These are phyloP conservation scores for Metarhizium rileyi DNA, from an alignment of 2,329 filamentous ascomycete species.

Conservation along the genomic window DNA sequence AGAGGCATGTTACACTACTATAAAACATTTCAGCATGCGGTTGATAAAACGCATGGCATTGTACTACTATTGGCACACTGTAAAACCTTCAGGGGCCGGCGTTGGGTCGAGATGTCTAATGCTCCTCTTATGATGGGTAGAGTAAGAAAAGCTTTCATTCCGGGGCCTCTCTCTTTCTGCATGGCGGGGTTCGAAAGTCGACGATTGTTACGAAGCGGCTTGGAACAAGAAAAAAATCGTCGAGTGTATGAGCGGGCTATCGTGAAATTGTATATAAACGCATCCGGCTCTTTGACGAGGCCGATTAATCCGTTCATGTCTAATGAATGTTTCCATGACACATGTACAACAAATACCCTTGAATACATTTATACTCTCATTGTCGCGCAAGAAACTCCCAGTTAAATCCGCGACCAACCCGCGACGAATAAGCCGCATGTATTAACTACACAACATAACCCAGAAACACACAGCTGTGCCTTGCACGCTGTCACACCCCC, in stretches of 20 bases:
- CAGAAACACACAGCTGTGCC: too few species aligned
- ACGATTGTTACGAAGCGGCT: slow-evolving; percentile 5
- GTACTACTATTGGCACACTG: slow-evolving; percentile 12
- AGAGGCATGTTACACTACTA: slow-evolving; percentile 1
- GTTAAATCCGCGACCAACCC: too few species aligned
- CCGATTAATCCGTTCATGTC: neutral
- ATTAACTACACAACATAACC: too few species aligned
- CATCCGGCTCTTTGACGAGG: neutral
- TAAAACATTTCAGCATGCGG: slow-evolving; percentile 1
- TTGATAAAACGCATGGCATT: slow-evolving; percentile 5
- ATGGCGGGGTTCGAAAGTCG: slow-evolving; percentile 15
- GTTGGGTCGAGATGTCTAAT: slow-evolving; percentile 32
- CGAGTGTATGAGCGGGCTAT: neutral
- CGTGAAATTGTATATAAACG: slow-evolving; percentile 1
- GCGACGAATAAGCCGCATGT: too few species aligned
- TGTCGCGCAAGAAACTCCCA: too few species aligned
- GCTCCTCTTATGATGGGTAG: slow-evolving; percentile 35
- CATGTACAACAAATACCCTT: too few species aligned
- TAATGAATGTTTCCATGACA: neutral
- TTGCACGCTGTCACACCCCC: too few species aligned
- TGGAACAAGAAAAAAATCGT: slow-evolving; percentile 7
- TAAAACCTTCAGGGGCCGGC: slow-evolving; percentile 19
- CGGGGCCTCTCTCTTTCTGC: slow-evolving; percentile 10
- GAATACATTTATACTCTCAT: too few species aligned
- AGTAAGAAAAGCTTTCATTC: neutral